Base-by-base conservation (phyloP, 768 basidiomycete species). In the Mycena venus region DNA sequence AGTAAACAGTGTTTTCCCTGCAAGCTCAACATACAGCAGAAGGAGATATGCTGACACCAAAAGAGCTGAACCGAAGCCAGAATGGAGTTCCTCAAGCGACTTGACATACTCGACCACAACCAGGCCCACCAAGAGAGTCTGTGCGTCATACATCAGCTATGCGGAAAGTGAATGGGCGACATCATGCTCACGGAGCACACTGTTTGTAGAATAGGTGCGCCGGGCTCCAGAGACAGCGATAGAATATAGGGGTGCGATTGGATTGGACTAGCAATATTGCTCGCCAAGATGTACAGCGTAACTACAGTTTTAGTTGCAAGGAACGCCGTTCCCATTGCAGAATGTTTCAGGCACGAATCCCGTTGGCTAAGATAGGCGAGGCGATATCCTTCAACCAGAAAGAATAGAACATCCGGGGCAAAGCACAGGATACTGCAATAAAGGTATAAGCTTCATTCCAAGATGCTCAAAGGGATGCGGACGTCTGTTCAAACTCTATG, bases 401-500 rank as follows among this genome's bases (percentile, higher is more conserved):
- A 3, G 36, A 62, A 62, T 7, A 44, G 4, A 7, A 47, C n/a
- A 21, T 62, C 61, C 6, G 61, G 61, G 2, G 40, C 4, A 19
- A 62, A 21, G 2, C 27, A 31, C 9, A 62, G 61, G 40, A 62
- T 62, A 14, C 61, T 62, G n/a, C n/a, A n/a, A 21, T 4, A 42
- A 42, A 44, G 27, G 6, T 15, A 42, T n/a, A 10, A 6, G 61
- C 19, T 21, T 7, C 6, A 2, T 27, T 25, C 15, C 44, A 36
- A 4, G 7, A 6, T 10, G 49, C 10, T 36, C 4, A 17, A 32
- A 29, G 29, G 9, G 34, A n/a, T 23, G 51, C 68, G 21, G 47
- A 73, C 75, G 60, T 76, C 32, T 73, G 68, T 38, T 76, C 66
- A 64, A 75, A 75, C 21, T 56, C 51, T 10, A 74, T 25, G 8